Evolutionary conservation across 2,329 filamentous ascomycete genomes (phyloP).

Genomic region (Pseudocercospora eumusae): DNA sequence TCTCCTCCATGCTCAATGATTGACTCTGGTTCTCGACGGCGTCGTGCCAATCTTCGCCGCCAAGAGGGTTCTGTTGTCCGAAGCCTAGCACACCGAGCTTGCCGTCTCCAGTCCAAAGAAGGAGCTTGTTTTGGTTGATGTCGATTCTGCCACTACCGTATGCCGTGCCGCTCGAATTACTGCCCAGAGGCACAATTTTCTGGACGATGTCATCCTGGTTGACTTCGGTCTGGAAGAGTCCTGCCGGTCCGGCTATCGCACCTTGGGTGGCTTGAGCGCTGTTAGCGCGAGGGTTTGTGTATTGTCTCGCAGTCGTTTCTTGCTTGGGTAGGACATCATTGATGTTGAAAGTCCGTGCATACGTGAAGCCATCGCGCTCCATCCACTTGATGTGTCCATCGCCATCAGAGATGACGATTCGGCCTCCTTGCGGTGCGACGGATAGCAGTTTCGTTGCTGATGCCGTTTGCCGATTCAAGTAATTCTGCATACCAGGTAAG

Average conservation of each 20-base stretch:
- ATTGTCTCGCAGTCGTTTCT: not conserved
- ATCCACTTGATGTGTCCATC: constrained; percentile 87
- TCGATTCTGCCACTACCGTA: constrained; percentile 28
- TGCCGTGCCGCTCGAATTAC: not conserved
- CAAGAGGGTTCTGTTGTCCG: constrained; percentile 41
- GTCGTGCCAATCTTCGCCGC: constrained; percentile 41
- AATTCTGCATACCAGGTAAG: constrained; percentile 46
- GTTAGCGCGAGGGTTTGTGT: not conserved
- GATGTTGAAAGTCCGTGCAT: constrained; percentile 60
- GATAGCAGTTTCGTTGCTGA: constrained; percentile 79
- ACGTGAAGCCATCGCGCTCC: constrained; percentile 71
- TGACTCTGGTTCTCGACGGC: constrained; percentile 40
- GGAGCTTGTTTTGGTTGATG: constrained; percentile 61
- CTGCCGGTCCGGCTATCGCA: constrained; percentile 23
- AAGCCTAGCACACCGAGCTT: constrained; percentile 69
- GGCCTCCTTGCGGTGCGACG: constrained; percentile 76
- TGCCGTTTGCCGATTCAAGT: constrained; percentile 81
- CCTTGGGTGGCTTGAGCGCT: not conserved
- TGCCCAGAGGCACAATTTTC: constrained; percentile 66
- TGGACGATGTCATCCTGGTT: constrained; percentile 69
- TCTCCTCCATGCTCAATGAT: constrained; percentile 49
- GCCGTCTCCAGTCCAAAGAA: constrained; percentile 84
- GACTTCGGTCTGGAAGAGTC: constrained; percentile 33
- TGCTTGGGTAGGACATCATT: constrained; percentile 44
- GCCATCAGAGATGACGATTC: constrained; percentile 80